phyloP scores from a whole-genome alignment of 2,329 filamentous ascomycete genomes.

The Fusarium sambucinum region DNA sequence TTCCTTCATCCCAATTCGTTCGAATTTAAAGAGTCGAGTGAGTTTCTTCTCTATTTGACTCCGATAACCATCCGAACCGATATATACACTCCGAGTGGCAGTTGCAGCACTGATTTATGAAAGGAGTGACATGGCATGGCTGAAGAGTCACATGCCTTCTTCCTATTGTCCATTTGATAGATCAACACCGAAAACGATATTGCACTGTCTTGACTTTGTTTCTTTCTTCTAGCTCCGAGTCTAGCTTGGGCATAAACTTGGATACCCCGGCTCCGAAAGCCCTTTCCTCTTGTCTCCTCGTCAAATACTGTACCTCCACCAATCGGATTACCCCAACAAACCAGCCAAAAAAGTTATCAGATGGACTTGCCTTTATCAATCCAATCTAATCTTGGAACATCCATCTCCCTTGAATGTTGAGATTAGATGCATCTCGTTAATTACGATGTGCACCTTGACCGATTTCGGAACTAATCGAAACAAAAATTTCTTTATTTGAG shows the following conservation, averaged over 20 bases:
- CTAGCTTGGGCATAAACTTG: slow-evolving; percentile 5
- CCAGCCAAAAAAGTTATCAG: slow-evolving; percentile 34
- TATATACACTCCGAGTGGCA: neutral
- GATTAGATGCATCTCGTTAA: slow-evolving; percentile 27
- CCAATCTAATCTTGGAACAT: slow-evolving; percentile 48
- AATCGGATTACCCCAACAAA: slow-evolving; percentile 39
- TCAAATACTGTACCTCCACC: slow-evolving; percentile 10
- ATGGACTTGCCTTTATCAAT: slow-evolving; percentile 46
- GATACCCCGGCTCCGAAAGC: slow-evolving; percentile 1
- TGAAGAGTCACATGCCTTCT: slow-evolving; percentile 35
- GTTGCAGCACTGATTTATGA: neutral
- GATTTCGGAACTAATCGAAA: slow-evolving; percentile 35
- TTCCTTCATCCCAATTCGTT: slow-evolving; percentile 9
- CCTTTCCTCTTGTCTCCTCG: slow-evolving; percentile 20
- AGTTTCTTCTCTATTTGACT: slow-evolving; percentile 5
- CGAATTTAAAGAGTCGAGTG: neutral
- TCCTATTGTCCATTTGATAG: neutral
- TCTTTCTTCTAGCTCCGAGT: slow-evolving; percentile 7
- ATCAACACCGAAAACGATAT: neutral
- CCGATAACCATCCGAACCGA: slow-evolving; percentile 23
- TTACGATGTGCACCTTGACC: slow-evolving; percentile 24
- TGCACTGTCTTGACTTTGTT: neutral
- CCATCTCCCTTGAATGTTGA: slow-evolving; percentile 22
- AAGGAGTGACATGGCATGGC: neutral
- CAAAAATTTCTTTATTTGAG: neutral